Evolutionary conservation across 2,329 filamentous ascomycete species (phyloP), one percentile per base, ranked within the genome.

Genomic region (Hypocreales sp.): DNA sequence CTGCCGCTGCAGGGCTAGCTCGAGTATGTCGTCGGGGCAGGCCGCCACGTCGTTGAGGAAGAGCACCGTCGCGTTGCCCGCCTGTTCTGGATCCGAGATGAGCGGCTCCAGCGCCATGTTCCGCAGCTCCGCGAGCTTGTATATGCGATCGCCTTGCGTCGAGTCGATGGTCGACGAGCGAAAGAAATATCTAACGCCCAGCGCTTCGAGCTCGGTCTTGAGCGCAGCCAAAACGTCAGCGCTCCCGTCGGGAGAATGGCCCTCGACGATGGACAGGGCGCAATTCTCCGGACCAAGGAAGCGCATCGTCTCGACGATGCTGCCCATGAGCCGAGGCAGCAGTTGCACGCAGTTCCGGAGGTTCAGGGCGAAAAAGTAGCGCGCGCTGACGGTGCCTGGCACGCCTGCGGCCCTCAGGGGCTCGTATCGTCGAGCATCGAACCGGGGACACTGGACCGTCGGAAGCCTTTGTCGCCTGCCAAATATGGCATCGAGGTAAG

Each of bases 1-100:
- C 6, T 31, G 36, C 14, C 51, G 57, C 42, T 72, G 66, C 35
- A 63, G 52, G 1, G 61, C 38, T 1, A 73, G 48, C 42, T 73
- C 69, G 5, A 75, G 49, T 10, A 74, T 56, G 34, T 74, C 67
- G 20, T 72, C 64, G 6, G 51, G 22, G 31, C 66, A 71, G 5
- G 51, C 45, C 3, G 60, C 58, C 8, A 72, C 60, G 34, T 71
- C 62, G 42, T 70, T 67, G 27, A 71, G 39, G 34, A 69, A 69
- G n/a, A 69, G 27, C 3, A 70, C 45, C 3, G 58, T 58, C 3
- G 61, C 52, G 14, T 41, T 5, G 22, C 31, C 2, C 36, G 10
- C 32, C 4, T 37, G n/a, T 6, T 44, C 21, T 12, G 18, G 12
- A 14, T 5, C 48, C 45, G 51, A 29, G 4, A 55, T 29, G 3